Conservation (phyloP, 306 rosid genomes). For the Aeschynomene evenia region DNA sequence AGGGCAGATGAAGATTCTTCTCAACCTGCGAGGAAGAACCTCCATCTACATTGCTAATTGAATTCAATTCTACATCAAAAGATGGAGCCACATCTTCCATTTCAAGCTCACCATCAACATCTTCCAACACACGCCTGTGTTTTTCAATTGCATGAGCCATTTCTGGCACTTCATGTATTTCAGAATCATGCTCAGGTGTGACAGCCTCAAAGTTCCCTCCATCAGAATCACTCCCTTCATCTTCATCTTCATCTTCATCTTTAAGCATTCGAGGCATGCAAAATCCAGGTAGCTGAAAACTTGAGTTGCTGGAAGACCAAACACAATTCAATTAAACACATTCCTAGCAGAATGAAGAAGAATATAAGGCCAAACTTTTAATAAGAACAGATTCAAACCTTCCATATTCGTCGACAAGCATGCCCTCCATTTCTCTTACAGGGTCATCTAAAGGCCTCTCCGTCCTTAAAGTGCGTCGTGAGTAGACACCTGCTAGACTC, state of each 20-base stretch:
- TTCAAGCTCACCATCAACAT: constrained; percentile 97
- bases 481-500: constrained; percentile 57
- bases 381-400: constrained; percentile 60
- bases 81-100: constrained; percentile 99
- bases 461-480: constrained; percentile 85
- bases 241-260: constrained; percentile 80
- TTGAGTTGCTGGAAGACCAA: constrained; percentile 74
- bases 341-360: background rate
- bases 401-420: constrained; percentile 99
- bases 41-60: constrained; percentile 43
- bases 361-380: constrained; percentile 3
- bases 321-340: constrained; percentile 23
- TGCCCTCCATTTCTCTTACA: constrained; percentile 97
- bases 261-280: constrained; percentile 84
- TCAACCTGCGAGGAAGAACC: constrained; percentile 43
- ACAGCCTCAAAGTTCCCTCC: constrained; percentile 85
- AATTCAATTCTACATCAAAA: constrained; percentile 59
- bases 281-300: constrained; percentile 91
- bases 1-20: constrained; percentile 43
- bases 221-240: constrained; percentile 92
- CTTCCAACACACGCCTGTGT: constrained; percentile 85
- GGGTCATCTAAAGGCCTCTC: constrained; percentile 96
- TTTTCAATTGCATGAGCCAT: constrained; percentile 47
- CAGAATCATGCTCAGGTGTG: constrained; percentile 74
- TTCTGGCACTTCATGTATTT: constrained; percentile 48